Base-by-base conservation (phyloP, 192 early-diverging fungal genomes). In the Chytriomyces confervae region DNA sequence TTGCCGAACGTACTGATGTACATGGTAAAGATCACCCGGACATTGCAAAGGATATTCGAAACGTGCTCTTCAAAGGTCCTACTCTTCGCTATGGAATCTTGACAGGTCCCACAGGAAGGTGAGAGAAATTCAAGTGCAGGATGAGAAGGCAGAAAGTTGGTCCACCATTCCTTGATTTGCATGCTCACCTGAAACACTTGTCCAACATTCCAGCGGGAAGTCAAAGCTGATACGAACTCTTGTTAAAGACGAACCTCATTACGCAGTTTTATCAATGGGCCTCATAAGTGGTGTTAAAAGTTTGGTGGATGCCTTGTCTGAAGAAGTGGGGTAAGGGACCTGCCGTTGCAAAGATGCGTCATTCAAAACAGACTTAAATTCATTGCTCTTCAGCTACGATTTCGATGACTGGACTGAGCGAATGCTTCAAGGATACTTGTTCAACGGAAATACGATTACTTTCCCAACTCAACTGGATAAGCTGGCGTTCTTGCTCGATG, bases 391-490 rank as follows among this genome's bases (percentile, higher is more conserved):
- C 27, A 68, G 77, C 51, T 78, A 72, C 66, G 77, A 72, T 45
- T 78, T 78, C 27, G 66, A 78, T 47, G 77, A 78, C 68, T 78
- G 77, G 77, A 78, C 77, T 0, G 77, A 78, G 48, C 74, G 74
- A 13, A 49, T 70, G 46, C 69, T 70, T 53, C 69, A 70, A 70
- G 69, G 61, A 8, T 75, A 77, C 66, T 69, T 66, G 16, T 77
- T 66, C 65, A 77, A 77, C 11, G 18, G 18, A 11, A 53, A 24
- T 16, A 51, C 49, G 23, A n/a, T 61, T 10, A 65, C n/a, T 20
- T 13, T 66, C 72, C 44, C 62, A 29, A 27, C n/a, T 10, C 68
- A 72, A 24, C 50, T 75, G 5, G 78, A 79, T 10, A 79, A 73
- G 46, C 71, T 79, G 16, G 53, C 78, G 1, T 79, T 79, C 60